Evolutionary conservation across 2,329 filamentous ascomycete genomes (phyloP).

Genomic region (Calcarisporium arbuscula): DNA sequence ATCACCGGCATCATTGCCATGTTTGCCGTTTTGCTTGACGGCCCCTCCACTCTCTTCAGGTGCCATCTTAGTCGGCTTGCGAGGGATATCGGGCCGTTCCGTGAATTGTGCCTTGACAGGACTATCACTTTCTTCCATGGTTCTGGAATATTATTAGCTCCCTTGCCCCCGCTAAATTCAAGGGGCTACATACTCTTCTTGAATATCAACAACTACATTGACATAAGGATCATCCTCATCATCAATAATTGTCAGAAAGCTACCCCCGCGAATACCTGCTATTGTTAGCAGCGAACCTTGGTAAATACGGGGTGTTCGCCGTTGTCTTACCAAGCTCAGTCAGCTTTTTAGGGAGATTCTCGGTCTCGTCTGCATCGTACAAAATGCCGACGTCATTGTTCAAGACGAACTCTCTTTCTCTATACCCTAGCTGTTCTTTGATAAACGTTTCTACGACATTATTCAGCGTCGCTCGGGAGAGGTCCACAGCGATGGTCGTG

Average conservation of each 20-base stretch:
- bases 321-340: slow-evolving; percentile 57
- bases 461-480: slow-evolving; percentile 65
- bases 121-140: slow-evolving; percentile 39
- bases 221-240: slow-evolving; percentile 71
- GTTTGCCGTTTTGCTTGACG: slow-evolving; percentile 34
- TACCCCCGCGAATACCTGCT: slow-evolving; percentile 63
- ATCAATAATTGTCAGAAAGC: slow-evolving; percentile 79
- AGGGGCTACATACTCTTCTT: slow-evolving; percentile 46
- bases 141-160: slow-evolving; percentile 31
- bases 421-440: slow-evolving; percentile 64
- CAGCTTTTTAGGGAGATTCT: slow-evolving; percentile 77
- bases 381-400: slow-evolving; percentile 70
- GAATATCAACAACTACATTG: slow-evolving; percentile 69
- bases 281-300: slow-evolving; percentile 1
- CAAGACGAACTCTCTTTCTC: slow-evolving; percentile 70
- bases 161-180: neutral
- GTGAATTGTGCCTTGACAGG: slow-evolving; percentile 43
- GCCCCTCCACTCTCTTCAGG: slow-evolving; percentile 33
- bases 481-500: slow-evolving; percentile 60
- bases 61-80: slow-evolving; percentile 40
- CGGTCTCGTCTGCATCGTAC: slow-evolving; percentile 84
- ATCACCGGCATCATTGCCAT: slow-evolving; percentile 26
- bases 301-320: neutral
- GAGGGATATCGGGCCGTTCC: slow-evolving; percentile 44
- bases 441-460: slow-evolving; percentile 75